phyloP scores from a whole-genome alignment of 306 rosid genomes.

The Carpinus viminea region DNA sequence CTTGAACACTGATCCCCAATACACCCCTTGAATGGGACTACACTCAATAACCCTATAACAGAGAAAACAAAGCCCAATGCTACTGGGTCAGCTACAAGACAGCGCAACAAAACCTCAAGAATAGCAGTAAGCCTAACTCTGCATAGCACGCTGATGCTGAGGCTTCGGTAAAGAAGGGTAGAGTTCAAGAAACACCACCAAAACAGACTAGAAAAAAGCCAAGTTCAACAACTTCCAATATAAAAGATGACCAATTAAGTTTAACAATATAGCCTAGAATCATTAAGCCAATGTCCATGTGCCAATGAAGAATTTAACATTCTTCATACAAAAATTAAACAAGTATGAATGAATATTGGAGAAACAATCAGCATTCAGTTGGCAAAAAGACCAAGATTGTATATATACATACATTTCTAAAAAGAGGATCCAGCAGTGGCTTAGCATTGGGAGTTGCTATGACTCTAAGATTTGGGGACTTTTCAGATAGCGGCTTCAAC shows the following conservation, averaged over 20 bases:
- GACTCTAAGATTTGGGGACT: slow-evolving; percentile 61
- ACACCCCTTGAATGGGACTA: no score
- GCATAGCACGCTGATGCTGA: neutral
- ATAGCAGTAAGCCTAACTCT: neutral
- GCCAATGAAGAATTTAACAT: neutral
- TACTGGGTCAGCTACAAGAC: neutral
- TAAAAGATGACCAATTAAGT: neutral
- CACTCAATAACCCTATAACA: no score
- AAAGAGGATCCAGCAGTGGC: slow-evolving; percentile 75
- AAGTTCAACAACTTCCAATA: neutral
- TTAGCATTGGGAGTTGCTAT: slow-evolving; percentile 86
- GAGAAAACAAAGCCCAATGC: neutral
- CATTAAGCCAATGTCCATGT: neutral
- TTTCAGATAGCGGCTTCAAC: slow-evolving; percentile 66
- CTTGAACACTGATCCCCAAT: neutral
- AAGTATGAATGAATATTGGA: neutral
- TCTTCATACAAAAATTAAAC: neutral
- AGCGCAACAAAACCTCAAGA: neutral
- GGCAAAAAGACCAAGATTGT: slow-evolving; percentile 3
- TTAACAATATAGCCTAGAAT: neutral
- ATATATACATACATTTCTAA: slow-evolving; percentile 61
- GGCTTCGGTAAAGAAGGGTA: neutral
- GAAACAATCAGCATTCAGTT: neutral
- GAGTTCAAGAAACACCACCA: neutral
- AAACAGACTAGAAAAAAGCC: neutral